Base-by-base conservation (phyloP, 495 filamentous ascomycete genomes). In the Neurospora sp. region DNA sequence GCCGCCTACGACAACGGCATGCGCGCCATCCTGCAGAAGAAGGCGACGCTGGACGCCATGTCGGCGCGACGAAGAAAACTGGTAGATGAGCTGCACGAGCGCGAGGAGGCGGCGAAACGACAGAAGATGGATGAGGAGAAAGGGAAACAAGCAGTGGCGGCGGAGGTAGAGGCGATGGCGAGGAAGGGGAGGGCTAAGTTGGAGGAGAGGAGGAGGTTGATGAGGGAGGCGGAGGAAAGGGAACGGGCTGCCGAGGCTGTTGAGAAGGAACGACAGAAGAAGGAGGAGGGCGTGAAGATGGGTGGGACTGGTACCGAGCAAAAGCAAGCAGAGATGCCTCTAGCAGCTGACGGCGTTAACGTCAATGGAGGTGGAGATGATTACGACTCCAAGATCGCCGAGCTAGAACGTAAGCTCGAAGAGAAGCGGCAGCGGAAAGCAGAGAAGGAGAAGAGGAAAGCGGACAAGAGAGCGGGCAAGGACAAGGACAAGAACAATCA, bases 1-100 rank as follows among this genome's bases (percentile, higher is more conserved):
- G 81, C 80, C 7, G 79, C 79, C 43, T 86, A 86, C 79, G 81
- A 84, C 72, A 74, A 72, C 19, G 81, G 80, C 69, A 81, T 84
- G 71, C 79, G 80, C 36, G 85, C 84, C 40, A 76, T 83, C 11
- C 76, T 80, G 45, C 82, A 82, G 69, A 78, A 82, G 74, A 74
- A 80, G 75, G 73, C 73, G 71, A 36, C 77, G 74, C 48, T 77
- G 39, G 73, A 77, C 28, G 71, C 78, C 72, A 74, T 82, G 79
- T 62, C 69, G 54, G 72, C 79, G 77, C 81, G 81, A 73, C 71
- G 81, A 48, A 71, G 77, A 28, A 73, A 74, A 8, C 70, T 85
- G 21, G 79, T 81, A 36, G 83, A 85, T 76, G 83, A 82, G 24
- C 80, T 83, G 36, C 81, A 80, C 39, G 75, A 80, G 24, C 74